Conservation (phyloP, 129 eudicot genomes). For the Chrysanthemum seticuspe region DNA sequence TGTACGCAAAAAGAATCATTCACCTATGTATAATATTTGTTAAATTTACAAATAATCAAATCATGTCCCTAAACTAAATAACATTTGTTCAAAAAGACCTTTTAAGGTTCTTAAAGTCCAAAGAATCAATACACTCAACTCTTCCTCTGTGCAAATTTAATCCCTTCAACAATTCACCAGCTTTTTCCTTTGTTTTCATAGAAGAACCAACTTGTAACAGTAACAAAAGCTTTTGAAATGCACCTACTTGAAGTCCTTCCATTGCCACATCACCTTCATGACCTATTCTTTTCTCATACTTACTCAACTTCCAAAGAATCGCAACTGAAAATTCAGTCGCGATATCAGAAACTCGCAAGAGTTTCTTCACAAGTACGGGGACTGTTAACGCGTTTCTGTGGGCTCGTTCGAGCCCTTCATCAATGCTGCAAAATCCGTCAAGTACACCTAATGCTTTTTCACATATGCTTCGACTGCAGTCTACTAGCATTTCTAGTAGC, state of each 20-base stretch:
- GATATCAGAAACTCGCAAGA: constrained; percentile 52
- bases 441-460: constrained; percentile 57
- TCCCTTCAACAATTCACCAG: constrained; percentile 53
- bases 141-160: constrained; percentile 52
- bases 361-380: constrained; percentile 65
- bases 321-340: constrained; percentile 59
- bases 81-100: constrained; percentile 44
- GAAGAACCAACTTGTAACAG: constrained; percentile 61
- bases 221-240: constrained; percentile 71
- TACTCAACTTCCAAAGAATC: constrained; percentile 49
- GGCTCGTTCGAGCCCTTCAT: constrained; percentile 51
- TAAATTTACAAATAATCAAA: constrained; percentile 25
- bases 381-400: constrained; percentile 37
- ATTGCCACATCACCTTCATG: constrained; percentile 32
- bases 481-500: constrained; percentile 59
- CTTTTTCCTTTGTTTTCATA: constrained; percentile 54
- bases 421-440: constrained; percentile 42
- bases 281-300: constrained; percentile 36
- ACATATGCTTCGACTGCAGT: constrained; percentile 37
- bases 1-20: constrained; percentile 11
- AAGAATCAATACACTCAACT: constrained; percentile 64
- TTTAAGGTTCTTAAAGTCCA: constrained; percentile 67
- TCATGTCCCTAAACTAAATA: constrained; percentile 16
- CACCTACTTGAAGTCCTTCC: constrained; percentile 63
- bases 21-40: constrained; percentile 9